Conservation (phyloP, 2,329 filamentous ascomycete species). For the Ophiosphaerella herpotricha region DNA sequence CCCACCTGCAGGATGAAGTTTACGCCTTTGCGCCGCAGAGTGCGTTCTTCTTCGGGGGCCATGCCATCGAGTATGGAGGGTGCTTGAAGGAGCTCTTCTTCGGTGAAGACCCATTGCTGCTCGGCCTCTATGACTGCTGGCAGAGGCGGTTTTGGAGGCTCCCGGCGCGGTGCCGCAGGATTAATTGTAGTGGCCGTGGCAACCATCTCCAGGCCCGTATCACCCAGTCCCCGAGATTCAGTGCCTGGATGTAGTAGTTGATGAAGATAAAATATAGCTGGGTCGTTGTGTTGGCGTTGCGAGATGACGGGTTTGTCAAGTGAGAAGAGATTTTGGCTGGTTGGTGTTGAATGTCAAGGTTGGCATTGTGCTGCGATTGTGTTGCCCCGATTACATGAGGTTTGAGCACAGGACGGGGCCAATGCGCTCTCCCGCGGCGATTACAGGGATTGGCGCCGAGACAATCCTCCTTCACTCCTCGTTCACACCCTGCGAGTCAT, state of each 20-base stretch:
- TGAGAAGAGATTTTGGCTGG: background rate
- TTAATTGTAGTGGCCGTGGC: constrained; percentile 27
- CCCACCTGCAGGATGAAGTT: constrained; percentile 97
- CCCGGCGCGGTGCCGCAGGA: constrained; percentile 27
- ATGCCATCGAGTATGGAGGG: constrained; percentile 87
- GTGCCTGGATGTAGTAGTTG: background rate
- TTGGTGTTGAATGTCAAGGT: background rate
- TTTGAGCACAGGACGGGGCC: constrained; percentile 8
- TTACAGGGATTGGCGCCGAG: constrained; percentile 15
- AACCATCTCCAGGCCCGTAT: constrained; percentile 27
- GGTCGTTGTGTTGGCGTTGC: background rate
- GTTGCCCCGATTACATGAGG: background rate
- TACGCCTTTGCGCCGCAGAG: constrained; percentile 84
- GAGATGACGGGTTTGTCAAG: background rate
- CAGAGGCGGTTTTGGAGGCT: constrained; percentile 44
- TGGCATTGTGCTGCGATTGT: constrained; percentile 4
- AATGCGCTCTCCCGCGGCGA: constrained; percentile 24
- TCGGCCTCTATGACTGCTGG: constrained; percentile 60
- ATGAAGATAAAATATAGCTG: too few relatives aligned
- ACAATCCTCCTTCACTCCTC: background rate
- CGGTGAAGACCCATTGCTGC: constrained; percentile 86
- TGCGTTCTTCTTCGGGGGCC: constrained; percentile 73
- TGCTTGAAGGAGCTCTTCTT: constrained; percentile 78
- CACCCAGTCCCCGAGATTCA: background rate
- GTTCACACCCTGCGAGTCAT: background rate